phyloP scores from a whole-genome alignment of 2,329 filamentous ascomycete genomes.

The Ilyonectria destructans region DNA sequence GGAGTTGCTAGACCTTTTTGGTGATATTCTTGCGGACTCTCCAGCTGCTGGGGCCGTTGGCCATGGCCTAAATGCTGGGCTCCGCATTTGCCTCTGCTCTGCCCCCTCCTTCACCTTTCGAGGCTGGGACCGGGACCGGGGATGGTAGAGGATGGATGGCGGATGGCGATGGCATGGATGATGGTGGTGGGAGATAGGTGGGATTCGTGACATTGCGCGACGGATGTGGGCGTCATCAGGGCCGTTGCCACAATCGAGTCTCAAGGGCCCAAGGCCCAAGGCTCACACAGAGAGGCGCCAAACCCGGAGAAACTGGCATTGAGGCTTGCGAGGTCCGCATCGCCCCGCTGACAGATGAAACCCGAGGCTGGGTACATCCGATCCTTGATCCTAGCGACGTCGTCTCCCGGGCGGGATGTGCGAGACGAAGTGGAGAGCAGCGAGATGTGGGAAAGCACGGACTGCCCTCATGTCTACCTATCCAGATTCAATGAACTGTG shows the following conservation, averaged over 20 bases:
- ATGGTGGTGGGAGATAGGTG: conserved; percentile 17
- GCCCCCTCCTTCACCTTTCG: conserved; percentile 15
- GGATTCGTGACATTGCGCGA: conserved; percentile 18
- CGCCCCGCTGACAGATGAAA: conserved; percentile 47
- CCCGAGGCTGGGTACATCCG: conserved; percentile 35
- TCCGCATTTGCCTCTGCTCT: conserved; percentile 4
- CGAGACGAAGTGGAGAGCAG: not conserved
- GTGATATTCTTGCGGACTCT: conserved; percentile 7
- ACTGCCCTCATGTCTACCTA: not conserved
- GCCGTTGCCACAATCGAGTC: conserved; percentile 24
- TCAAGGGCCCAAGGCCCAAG: not conserved
- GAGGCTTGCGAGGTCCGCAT: conserved; percentile 28
- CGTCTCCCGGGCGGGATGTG: conserved; percentile 10
- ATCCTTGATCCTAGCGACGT: conserved; percentile 44
- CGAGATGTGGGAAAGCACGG: conserved; percentile 1
- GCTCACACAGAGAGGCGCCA: conserved; percentile 30
- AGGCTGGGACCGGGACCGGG: not conserved
- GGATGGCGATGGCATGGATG: conserved; percentile 25
- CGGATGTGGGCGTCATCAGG: conserved; percentile 2
- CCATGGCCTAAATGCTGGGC: conserved; percentile 3
- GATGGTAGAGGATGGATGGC: not conserved
- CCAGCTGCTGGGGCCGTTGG: not conserved
- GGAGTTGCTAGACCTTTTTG: conserved; percentile 8
- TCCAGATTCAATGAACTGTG: too few relatives aligned
- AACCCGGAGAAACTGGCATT: conserved; percentile 30